These are phyloP conservation scores for Trichoderma asperelloides DNA, from an alignment of 495 filamentous ascomycete genomes.

Conservation along the genomic window DNA sequence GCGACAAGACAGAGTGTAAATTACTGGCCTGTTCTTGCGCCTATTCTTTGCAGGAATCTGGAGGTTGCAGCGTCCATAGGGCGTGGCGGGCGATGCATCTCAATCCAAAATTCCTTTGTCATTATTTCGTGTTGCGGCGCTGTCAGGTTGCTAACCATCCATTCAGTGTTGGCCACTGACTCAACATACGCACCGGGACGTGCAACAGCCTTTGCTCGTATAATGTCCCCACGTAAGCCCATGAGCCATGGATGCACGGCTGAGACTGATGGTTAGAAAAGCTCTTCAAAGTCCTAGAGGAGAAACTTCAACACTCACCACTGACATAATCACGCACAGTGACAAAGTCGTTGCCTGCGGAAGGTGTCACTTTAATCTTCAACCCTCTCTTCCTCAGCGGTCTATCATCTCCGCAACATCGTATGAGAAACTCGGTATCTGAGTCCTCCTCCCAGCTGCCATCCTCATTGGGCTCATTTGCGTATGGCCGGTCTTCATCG, in stretches of 20 bases:
- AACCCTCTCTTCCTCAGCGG: constrained; percentile 12
- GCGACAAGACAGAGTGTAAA: not conserved
- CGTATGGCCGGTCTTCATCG: constrained; percentile 15
- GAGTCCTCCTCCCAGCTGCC: constrained; percentile 15
- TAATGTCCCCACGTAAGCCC: constrained; percentile 11
- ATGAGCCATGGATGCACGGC: constrained; percentile 16
- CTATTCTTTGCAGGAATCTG: not conserved
- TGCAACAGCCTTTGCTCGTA: constrained; percentile 10
- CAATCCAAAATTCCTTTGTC: not conserved
- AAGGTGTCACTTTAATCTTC: constrained; percentile 12
- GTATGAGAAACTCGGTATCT: constrained; percentile 14
- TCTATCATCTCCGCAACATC: constrained; percentile 13
- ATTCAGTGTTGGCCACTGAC: constrained; percentile 7
- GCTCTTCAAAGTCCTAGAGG: not conserved
- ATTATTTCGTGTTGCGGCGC: not conserved
- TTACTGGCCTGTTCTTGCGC: not conserved
- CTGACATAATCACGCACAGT: constrained; percentile 13
- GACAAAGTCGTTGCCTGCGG: constrained; percentile 10
- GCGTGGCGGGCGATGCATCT: not conserved
- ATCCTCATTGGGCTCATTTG: constrained; percentile 14
- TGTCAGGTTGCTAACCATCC: constrained; percentile 11
- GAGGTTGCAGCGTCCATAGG: not conserved
- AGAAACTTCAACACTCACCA: constrained; percentile 8
- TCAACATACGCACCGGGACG: constrained; percentile 8
- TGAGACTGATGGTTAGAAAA: constrained; percentile 4